phyloP scores from a whole-genome alignment of 2,329 filamentous ascomycete species.

The Talaromyces sp. region DNA sequence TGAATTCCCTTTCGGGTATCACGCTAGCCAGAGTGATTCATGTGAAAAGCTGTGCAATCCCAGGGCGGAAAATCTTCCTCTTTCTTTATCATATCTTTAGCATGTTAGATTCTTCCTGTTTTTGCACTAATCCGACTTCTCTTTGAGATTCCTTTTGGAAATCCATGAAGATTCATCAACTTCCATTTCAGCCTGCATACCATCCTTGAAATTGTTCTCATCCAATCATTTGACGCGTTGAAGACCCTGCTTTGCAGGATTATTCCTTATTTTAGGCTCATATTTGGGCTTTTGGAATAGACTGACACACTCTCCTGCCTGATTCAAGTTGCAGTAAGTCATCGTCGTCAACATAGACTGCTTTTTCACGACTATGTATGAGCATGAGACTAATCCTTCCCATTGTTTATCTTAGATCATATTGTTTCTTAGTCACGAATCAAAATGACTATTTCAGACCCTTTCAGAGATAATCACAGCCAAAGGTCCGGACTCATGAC shows the following conservation, averaged over 20 bases:
- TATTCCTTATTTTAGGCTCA: not conserved
- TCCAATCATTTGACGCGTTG: not conserved
- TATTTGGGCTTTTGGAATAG: not conserved
- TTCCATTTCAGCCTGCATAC: not conserved
- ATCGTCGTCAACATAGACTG: not conserved
- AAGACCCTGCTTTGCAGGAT: not conserved
- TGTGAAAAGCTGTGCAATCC: not conserved
- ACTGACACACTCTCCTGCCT: not conserved
- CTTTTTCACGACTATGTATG: not conserved
- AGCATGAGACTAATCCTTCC: not conserved
- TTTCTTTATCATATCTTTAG: not conserved
- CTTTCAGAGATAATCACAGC: not conserved
- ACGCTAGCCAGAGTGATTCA: not conserved
- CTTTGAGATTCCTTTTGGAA: not conserved
- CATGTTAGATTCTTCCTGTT: not conserved
- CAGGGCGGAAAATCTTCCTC: not conserved
- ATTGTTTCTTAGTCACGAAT: not conserved
- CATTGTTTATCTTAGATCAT: not conserved
- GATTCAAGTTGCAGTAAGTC: not conserved
- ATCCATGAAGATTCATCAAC: not conserved
- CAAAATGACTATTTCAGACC: not conserved
- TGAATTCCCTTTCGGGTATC: slow-evolving; percentile 10
- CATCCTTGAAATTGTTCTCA: not conserved
- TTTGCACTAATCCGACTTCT: not conserved
- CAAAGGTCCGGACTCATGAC: not conserved